These are phyloP conservation scores for Fagus sylvatica DNA, from an alignment of 306 rosid species.

Conservation along the genomic window DNA sequence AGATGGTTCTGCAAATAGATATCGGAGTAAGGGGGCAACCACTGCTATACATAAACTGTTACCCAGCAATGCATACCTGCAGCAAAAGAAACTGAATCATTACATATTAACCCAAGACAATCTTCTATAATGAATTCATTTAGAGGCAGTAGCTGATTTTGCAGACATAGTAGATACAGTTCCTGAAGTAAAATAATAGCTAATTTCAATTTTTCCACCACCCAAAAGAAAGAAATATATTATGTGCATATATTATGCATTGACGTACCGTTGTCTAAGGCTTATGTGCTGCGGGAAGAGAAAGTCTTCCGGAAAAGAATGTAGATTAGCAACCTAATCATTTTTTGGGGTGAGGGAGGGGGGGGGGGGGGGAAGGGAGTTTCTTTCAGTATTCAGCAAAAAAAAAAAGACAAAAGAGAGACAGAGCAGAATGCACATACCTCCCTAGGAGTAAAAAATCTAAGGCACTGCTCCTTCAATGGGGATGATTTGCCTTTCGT, in stretches of 20 bases:
- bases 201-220: background rate
- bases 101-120: background rate
- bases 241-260: background rate
- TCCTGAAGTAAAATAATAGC: background rate
- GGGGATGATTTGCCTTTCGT: constrained; percentile 64
- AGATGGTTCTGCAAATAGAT: constrained; percentile 55
- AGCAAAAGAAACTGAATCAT: constrained; percentile 15
- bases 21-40: constrained; percentile 73
- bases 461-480: constrained; percentile 69
- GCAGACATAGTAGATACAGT: background rate
- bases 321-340: constrained; percentile 81
- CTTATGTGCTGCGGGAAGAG: constrained; percentile 73
- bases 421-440: constrained; percentile 37
- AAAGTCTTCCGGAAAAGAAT: constrained; percentile 78
- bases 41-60: constrained; percentile 87
- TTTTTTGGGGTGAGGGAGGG: background rate
- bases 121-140: constrained; percentile 1
- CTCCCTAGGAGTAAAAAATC: constrained; percentile 92
- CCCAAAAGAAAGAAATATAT: background rate
- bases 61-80: constrained; percentile 86
- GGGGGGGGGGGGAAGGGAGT: too few species aligned
- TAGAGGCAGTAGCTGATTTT: background rate
- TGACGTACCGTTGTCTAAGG: constrained; percentile 76
- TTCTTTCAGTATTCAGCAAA: background rate
- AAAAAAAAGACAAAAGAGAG: background rate